Evolutionary conservation across 129 eudicot species (phyloP), one percentile per base, ranked within the genome.

Genomic region (Flaveria brownii): DNA sequence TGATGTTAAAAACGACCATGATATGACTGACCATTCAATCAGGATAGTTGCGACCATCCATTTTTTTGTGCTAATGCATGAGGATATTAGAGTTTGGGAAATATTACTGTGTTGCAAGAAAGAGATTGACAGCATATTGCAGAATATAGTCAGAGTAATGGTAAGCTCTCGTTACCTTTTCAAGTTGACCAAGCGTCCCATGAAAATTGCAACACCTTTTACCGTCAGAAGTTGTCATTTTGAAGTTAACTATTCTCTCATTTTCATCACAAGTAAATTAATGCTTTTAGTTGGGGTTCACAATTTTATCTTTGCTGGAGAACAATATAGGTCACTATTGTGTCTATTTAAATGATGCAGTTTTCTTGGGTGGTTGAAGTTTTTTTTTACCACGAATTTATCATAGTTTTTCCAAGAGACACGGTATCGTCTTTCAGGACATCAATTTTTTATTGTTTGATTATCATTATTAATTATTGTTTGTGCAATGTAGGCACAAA

Each of bases 11-110:
- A 25, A 12, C 72, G 55, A 45, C 25, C 78, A 46, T 65, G 51
- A 42, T 55, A 18, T 67, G 15, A 55, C 11, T 33, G 85, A 85
- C 52, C 86, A 41, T 65, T 72, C 87, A 23, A 86, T 71, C 22
- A 82, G 81, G 71, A 57, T 87, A 72, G 75, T 56, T 74, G 84
- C 96, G 45, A 77, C 89, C 77, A 85, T 82, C 50, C 71, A 79
- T 41, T 61, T 88, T 65, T 72, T 90, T 46, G 45, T 70, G 63
- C 78, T 82, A 71, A 78, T 88, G 73, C 77, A 59, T 46, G 80
- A 82, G 71, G 98, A 93, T 71, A 72, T 17, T 51, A 85, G 83
- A 81, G 75, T 88, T 17, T 74, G 56, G 45, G 60, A 43, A 66
- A 68, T 81, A 77, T 86, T 90, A 41, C 13, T 68, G 72, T 50